Percentiles rank a stretch among this genome's conserved stretches.
Conservation (phyloP, 2,329 filamentous ascomycete genomes). For the Tolypocladium paradoxum region DNA sequence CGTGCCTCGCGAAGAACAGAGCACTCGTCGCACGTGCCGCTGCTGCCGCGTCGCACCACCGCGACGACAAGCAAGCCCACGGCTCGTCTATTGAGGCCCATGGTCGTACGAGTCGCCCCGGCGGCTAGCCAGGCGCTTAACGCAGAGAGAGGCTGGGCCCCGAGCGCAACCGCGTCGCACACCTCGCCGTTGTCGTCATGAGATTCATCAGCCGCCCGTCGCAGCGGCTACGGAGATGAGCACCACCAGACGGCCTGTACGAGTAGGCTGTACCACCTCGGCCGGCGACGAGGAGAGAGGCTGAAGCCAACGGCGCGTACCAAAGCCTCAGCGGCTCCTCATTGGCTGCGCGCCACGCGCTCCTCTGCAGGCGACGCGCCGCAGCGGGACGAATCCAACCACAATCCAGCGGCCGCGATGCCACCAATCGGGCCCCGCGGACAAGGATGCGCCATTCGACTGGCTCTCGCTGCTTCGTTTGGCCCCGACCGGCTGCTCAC, state of each 20-base stretch:
- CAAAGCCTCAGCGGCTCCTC: no score
- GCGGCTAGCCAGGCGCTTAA: background rate
- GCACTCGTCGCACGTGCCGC: no score
- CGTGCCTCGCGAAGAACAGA: no score
- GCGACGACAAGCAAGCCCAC: no score
- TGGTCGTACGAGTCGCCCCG: background rate
- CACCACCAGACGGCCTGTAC: background rate
- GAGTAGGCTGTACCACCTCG: no score
- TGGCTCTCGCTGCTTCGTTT: background rate
- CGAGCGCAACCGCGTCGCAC: background rate
- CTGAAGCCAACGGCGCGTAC: no score
- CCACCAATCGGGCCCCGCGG: background rate
- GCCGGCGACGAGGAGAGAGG: background rate
- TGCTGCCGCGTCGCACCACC: no score
- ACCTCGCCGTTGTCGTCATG: background rate
- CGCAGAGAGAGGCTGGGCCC: no score
- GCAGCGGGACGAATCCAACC: background rate
- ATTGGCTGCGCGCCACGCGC: background rate
- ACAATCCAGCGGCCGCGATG: no score
- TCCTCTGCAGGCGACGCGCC: background rate
- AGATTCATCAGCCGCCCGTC: background rate
- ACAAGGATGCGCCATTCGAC: background rate
- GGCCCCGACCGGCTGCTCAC: background rate
- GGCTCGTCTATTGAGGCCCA: no score
- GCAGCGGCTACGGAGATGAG: slow-evolving; percentile 14